Percentiles rank a stretch among this genome's conserved stretches.
Conservation (phyloP, 1,284 basidiomycete genomes). For the Cryptococcus maquisensis region DNA sequence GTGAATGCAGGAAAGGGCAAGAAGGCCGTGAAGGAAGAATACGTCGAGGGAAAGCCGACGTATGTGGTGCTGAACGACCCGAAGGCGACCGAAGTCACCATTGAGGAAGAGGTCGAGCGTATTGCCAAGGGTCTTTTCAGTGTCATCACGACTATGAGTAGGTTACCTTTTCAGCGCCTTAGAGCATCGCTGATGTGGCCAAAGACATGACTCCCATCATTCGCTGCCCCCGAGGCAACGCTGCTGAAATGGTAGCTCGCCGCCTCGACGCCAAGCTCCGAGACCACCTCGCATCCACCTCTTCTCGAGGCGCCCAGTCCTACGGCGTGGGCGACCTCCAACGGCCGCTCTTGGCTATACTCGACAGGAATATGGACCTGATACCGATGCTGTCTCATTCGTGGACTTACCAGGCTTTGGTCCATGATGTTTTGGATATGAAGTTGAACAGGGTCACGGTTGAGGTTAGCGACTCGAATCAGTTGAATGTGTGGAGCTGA, state of each 20-base stretch:
- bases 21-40: conserved; percentile 28
- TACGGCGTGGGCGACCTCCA: conserved; percentile 64
- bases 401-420: conserved; percentile 98
- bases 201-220: conserved; percentile 90
- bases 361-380: conserved; percentile 93
- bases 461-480: conserved; percentile 43
- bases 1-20: conserved; percentile 26
- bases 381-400: conserved; percentile 94
- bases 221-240: conserved; percentile 89
- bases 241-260: conserved; percentile 96
- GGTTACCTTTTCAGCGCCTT: conserved; percentile 16
- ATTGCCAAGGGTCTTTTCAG: conserved; percentile 89
- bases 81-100: conserved; percentile 78
- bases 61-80: conserved; percentile 94
- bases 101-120: conserved; percentile 90
- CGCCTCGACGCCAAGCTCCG: conserved; percentile 90
- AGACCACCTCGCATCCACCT: conserved; percentile 77
- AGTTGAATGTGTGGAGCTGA: background rate
- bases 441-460: conserved; percentile 94
- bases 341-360: conserved; percentile 87
- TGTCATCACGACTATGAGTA: conserved; percentile 85
- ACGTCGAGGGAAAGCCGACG: conserved; percentile 49
- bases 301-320: conserved; percentile 55
- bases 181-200: background rate
- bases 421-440: conserved; percentile 96